These are phyloP conservation scores for Gracilaria gracilis DNA, from an alignment of 23 red algal genomes.

Conservation along the genomic window DNA sequence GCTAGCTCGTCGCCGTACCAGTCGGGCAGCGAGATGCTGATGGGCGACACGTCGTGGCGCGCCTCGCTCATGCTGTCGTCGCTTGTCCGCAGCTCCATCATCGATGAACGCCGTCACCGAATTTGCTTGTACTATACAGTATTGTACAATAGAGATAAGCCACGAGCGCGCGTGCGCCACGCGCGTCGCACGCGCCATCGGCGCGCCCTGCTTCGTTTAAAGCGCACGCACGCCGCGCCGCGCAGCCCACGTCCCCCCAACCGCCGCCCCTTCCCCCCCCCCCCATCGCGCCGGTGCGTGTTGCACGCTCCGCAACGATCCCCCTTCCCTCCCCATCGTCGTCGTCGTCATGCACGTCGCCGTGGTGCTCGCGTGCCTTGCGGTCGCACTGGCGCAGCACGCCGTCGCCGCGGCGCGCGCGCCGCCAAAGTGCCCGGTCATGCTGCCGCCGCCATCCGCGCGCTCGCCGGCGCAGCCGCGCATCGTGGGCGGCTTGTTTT, in stretches of 20 bases:
- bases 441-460: neutral
- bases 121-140: too few species aligned
- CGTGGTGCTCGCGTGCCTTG: neutral
- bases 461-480: neutral
- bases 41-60: too few species aligned
- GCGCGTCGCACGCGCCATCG: neutral
- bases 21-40: too few species aligned
- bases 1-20: too few species aligned
- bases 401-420: neutral
- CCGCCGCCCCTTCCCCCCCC: neutral
- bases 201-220: neutral
- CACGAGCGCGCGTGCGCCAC: too few species aligned
- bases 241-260: neutral
- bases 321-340: too few species aligned
- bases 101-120: too few species aligned
- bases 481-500: neutral
- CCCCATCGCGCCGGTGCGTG: neutral
- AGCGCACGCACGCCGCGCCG: neutral
- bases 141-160: too few species aligned
- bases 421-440: too few species aligned
- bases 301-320: too few species aligned
- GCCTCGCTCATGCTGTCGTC: too few species aligned
- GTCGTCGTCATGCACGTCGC: conserved; percentile 32
- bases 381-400: neutral
- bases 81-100: too few species aligned